These are phyloP conservation scores for Pneumocystis jirovecii DNA, from an alignment of 1,139 yeast species.

Conservation along the genomic window DNA sequence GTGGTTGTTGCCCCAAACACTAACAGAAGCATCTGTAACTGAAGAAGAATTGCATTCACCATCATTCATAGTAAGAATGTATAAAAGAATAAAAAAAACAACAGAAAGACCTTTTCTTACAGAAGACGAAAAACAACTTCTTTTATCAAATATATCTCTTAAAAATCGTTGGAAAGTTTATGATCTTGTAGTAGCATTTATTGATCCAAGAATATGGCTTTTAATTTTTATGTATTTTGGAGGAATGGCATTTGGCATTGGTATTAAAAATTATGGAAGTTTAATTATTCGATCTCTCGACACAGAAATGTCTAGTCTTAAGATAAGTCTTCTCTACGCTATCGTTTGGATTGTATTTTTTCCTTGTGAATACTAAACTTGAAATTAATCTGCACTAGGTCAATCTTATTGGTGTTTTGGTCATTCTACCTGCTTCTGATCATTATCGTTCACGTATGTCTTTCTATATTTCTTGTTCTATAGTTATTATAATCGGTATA, in stretches of 20 bases:
- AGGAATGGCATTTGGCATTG: constrained; percentile 78
- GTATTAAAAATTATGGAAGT: constrained; percentile 73
- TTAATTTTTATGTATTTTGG: constrained; percentile 79
- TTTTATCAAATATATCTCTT: constrained; percentile 44
- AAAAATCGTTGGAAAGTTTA: constrained; percentile 45
- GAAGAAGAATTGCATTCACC: not conserved
- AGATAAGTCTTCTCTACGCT: not conserved
- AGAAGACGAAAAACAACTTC: constrained; percentile 40
- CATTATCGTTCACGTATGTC: constrained; percentile 44
- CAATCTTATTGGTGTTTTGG: constrained; percentile 62
- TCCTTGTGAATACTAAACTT: not conserved
- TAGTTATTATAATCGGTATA: constrained; percentile 58
- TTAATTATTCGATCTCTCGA: constrained; percentile 38
- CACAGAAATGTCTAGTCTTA: not conserved
- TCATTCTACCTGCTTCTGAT: constrained; percentile 71
- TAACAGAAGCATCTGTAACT: not conserved
- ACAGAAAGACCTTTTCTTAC: constrained; percentile 31
- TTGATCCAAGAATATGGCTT: constrained; percentile 65
- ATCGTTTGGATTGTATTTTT: constrained; percentile 14
- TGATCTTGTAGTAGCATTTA: constrained; percentile 42
- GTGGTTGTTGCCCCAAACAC: not conserved
- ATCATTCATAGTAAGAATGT: not conserved
- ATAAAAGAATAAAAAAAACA: not conserved
- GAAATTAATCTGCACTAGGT: not conserved
- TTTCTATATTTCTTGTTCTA: constrained; percentile 46